Percentiles rank a stretch among this genome's conserved stretches.
These are phyloP conservation scores for Pseudofabraea citricarpa DNA, from an alignment of 2,329 filamentous ascomycete genomes.

Conservation along the genomic window DNA sequence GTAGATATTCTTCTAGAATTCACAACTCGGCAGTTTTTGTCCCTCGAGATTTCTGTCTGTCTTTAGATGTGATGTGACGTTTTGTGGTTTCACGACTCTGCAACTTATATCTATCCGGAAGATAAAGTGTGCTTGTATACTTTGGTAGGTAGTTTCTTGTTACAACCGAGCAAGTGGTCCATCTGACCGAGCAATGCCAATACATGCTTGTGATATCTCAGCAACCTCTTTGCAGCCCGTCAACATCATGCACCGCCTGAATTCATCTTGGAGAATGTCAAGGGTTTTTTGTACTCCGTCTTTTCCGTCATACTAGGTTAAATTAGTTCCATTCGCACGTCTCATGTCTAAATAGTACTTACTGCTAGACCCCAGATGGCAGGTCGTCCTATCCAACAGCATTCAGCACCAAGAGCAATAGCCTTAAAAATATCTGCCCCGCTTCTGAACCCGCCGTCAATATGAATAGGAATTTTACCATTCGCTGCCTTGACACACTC, in stretches of 20 bases:
- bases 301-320: conserved; percentile 46
- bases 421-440: conserved; percentile 57
- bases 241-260: conserved; percentile 14
- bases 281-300: conserved; percentile 55
- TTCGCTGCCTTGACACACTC: conserved; percentile 19
- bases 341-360: background rate
- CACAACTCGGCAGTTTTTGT: too few relatives aligned
- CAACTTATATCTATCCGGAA: too few relatives aligned
- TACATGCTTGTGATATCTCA: conserved; percentile 9
- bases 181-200: conserved; percentile 41
- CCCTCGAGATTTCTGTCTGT: too few relatives aligned
- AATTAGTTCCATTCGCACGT: background rate
- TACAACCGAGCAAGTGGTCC: conserved; percentile 34
- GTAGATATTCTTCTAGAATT: too few relatives aligned
- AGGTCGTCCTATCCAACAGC: conserved; percentile 55
- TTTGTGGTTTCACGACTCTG: too few relatives aligned
- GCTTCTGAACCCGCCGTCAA: conserved; percentile 52
- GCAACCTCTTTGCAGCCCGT: conserved; percentile 9
- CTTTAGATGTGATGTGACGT: too few relatives aligned
- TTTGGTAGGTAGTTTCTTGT: too few relatives aligned
- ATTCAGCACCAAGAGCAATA: conserved; percentile 56
- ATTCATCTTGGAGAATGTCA: conserved; percentile 25
- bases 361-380: conserved; percentile 54
- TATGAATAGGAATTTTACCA: conserved; percentile 32
- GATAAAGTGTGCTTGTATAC: too few relatives aligned